Percentiles rank a stretch among this genome's conserved stretches.
These are phyloP conservation scores for Ganoderma leucocontextum DNA, from an alignment of 1,284 basidiomycete species.

Conservation along the genomic window DNA sequence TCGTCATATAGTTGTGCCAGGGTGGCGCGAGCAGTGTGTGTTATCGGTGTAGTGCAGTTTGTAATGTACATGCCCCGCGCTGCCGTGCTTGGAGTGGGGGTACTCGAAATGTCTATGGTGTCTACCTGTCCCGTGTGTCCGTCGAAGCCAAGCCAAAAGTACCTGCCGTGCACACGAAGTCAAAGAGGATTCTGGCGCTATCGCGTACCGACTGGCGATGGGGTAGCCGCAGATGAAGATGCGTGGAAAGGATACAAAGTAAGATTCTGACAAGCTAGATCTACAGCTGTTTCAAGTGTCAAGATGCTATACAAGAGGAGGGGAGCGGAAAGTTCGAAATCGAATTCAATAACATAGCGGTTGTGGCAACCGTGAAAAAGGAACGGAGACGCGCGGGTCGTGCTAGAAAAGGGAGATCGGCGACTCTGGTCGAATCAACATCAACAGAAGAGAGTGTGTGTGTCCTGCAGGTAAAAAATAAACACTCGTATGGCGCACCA, in stretches of 20 bases:
- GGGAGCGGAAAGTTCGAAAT: slow-evolving; percentile 14
- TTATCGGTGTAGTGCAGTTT: neutral
- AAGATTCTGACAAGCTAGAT: slow-evolving; percentile 31
- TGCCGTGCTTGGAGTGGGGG: neutral
- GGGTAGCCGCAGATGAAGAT: neutral
- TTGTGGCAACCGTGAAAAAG: neutral
- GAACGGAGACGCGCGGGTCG: neutral
- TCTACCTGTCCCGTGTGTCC: slow-evolving; percentile 3
- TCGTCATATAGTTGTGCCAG: neutral
- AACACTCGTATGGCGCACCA: slow-evolving; percentile 14
- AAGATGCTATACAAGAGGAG: slow-evolving; percentile 13
- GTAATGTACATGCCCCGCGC: slow-evolving; percentile 7
- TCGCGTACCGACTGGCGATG: slow-evolving; percentile 14
- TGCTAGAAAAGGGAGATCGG: slow-evolving; percentile 26
- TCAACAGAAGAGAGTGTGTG: slow-evolving; percentile 8
- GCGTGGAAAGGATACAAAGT: slow-evolving; percentile 35
- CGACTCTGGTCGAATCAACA: slow-evolving; percentile 23
- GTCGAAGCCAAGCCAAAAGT: neutral
- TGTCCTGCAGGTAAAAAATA: slow-evolving; percentile 24
- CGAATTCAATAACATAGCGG: slow-evolving; percentile 7
- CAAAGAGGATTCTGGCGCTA: slow-evolving; percentile 4
- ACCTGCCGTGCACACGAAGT: slow-evolving; percentile 1
- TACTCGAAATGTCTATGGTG: slow-evolving; percentile 7
- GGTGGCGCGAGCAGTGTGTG: neutral
- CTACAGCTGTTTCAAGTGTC: slow-evolving; percentile 27